Conservation (phyloP, 2,329 filamentous ascomycete species). For the Periconia macrospinosa region DNA sequence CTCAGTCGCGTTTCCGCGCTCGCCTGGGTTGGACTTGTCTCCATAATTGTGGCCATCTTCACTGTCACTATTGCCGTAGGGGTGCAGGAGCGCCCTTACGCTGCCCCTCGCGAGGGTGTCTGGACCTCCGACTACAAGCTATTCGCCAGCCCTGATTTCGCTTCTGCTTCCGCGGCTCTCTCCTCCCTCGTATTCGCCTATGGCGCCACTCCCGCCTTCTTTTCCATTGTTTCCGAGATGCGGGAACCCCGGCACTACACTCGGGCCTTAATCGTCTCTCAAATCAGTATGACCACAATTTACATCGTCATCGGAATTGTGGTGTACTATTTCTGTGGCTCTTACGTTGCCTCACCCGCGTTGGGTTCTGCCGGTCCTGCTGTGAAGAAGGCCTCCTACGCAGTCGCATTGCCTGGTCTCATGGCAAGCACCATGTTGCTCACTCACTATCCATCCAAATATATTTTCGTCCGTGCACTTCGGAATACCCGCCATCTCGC, state of each 20-base stretch:
- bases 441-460: constrained; percentile 25
- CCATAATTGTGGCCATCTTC: constrained; percentile 25
- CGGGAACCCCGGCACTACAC: constrained; percentile 62
- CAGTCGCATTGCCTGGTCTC: constrained; percentile 61
- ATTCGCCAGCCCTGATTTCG: constrained; percentile 15
- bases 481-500: constrained; percentile 67
- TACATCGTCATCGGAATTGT: constrained; percentile 69
- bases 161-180: constrained; percentile 21
- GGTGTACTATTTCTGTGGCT: constrained; percentile 68
- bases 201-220: constrained; percentile 67
- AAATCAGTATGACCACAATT: constrained; percentile 60
- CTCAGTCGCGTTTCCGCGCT: constrained; percentile 26
- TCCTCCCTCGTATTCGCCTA: constrained; percentile 28
- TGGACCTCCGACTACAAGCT: constrained; percentile 25
- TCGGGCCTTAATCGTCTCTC: constrained; percentile 60
- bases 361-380: constrained; percentile 61
- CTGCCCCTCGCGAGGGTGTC: constrained; percentile 22
- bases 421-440: constrained; percentile 20
- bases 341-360: constrained; percentile 64
- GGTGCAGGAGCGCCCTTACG: constrained; percentile 24
- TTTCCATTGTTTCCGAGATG: constrained; percentile 67
- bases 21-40: constrained; percentile 25
- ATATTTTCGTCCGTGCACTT: constrained; percentile 67
- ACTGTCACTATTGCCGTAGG: constrained; percentile 29
- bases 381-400: constrained; percentile 67